Evolutionary conservation across 331 rosid genomes (phyloP).

Genomic region (Cydonia oblonga): DNA sequence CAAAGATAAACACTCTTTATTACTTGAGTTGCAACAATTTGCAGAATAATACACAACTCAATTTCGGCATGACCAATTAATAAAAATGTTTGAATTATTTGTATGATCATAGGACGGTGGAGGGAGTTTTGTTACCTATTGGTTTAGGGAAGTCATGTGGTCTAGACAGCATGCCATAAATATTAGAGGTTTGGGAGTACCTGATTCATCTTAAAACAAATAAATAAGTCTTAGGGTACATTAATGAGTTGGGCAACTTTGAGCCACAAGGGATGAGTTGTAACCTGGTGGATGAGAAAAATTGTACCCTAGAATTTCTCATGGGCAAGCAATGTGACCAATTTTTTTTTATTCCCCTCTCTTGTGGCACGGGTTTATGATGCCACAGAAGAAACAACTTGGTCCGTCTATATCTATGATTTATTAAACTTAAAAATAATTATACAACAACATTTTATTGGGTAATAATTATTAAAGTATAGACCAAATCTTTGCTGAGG

Average conservation of each 20-base stretch:
- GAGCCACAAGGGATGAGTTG: not conserved
- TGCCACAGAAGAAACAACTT: not conserved
- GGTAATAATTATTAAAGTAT: not conserved
- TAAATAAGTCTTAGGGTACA: not conserved
- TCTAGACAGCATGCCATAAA: slow-evolving; percentile 15
- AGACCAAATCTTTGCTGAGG: slow-evolving; percentile 1
- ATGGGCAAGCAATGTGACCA: slow-evolving; percentile 6
- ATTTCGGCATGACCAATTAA: not conserved
- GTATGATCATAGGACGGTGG: not conserved
- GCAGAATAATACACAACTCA: not conserved
- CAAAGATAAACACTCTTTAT: not conserved
- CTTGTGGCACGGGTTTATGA: not conserved
- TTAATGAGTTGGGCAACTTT: slow-evolving; percentile 10
- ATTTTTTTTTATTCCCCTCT: not conserved
- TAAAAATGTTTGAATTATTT: not conserved
- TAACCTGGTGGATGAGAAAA: slow-evolving; percentile 19
- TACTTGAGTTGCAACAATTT: not conserved
- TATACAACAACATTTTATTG: not conserved
- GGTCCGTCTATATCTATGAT: not conserved
- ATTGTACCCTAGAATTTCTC: not conserved
- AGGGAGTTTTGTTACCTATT: not conserved
- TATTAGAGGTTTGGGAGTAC: slow-evolving; percentile 1
- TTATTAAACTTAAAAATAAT: not conserved
- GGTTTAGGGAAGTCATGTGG: slow-evolving; percentile 11
- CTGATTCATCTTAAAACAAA: not conserved